phyloP scores from a whole-genome alignment of 306 rosid species.

The Corylus avellana region DNA sequence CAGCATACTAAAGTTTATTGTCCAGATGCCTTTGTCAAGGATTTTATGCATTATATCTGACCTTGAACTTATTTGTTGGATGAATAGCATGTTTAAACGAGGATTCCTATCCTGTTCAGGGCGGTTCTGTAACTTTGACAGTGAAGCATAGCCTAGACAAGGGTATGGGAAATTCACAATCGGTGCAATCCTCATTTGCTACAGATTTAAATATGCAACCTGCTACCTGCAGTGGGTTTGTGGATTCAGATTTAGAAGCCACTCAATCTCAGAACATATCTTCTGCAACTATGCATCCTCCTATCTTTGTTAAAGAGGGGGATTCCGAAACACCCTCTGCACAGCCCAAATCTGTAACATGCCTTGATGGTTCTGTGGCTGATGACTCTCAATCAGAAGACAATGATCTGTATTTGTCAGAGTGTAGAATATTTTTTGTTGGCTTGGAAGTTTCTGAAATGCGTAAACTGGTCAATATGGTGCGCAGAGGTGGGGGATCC shows the following conservation, averaged over 20 bases:
- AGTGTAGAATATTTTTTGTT: constrained; percentile 72
- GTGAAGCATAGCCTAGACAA: constrained; percentile 64
- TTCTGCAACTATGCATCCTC: constrained; percentile 37
- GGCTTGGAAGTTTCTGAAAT: constrained; percentile 85
- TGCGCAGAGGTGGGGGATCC: constrained; percentile 91
- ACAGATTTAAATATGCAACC: constrained; percentile 52
- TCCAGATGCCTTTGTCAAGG: constrained; percentile 18
- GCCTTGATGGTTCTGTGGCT: constrained; percentile 62
- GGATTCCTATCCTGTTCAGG: constrained; percentile 79
- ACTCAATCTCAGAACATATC: constrained; percentile 51
- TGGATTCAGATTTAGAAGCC: constrained; percentile 60
- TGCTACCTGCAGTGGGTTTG: constrained; percentile 40
- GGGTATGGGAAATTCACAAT: constrained; percentile 47
- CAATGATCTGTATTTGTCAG: constrained; percentile 80
- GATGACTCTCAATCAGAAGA: constrained; percentile 88
- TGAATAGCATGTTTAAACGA: constrained; percentile 79
- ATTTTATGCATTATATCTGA: constrained; percentile 24
- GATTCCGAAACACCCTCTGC: constrained; percentile 41
- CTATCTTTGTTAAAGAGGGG: constrained; percentile 45
- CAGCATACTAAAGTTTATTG: background rate
- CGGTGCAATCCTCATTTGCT: constrained; percentile 52
- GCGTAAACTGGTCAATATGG: constrained; percentile 83
- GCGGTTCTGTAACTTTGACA: constrained; percentile 49
- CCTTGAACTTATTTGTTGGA: constrained; percentile 27
- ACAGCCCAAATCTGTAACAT: constrained; percentile 44